Evolutionary conservation across 2,329 filamentous ascomycete species (phyloP), one percentile per base, ranked within the genome.

Genomic region (Monosporascus cannonballus): DNA sequence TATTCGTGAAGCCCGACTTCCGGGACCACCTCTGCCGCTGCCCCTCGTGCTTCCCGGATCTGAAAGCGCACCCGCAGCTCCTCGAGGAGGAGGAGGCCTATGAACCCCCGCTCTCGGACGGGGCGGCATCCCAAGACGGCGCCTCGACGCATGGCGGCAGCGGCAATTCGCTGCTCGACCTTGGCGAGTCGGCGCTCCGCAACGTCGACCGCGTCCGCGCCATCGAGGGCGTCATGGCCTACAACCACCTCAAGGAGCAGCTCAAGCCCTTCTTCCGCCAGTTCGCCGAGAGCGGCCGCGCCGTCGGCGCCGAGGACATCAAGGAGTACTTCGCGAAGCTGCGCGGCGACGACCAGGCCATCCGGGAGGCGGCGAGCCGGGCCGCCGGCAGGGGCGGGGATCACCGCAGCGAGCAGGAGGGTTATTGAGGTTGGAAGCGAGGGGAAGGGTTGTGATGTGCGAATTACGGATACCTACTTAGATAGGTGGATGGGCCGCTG

Each of bases 221-320:
- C 4, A 96, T 99, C 52, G 89, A 99, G 69, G 94, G 94, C 17
- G 93, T 96, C 46, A 96, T 97, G 91, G 93, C 92, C 0, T 99
- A 97, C 72, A 96, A 97, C 64, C 88, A 96, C 64, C 80, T 99
- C 55, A 94, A 95, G 66, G 92, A 97, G 65, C 92, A 93, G 67
- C 84, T 99, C n/a, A 96, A 93, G 76, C 86, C 86, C 0, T 97
- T 99, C 68, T 83, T 99, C 64, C 85, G 92, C 71, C 88, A 95
- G 44, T 99, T 96, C 68, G 94, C 94, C 0, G 90, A 96, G 67
- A 95, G 87, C 57, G 93, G 93, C 1, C 76, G 89, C 69, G 85
- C 89, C 0, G 92, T 99, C 22, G 86, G 90, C 1, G 93, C 93
- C 1, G 94, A 99, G 66, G 92, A 97, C 71, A 94, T 99, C 71